Percentiles rank a stretch among this genome's conserved stretches.
phyloP scores from a whole-genome alignment of 1,284 basidiomycete genomes.

The Irpex sp. region DNA sequence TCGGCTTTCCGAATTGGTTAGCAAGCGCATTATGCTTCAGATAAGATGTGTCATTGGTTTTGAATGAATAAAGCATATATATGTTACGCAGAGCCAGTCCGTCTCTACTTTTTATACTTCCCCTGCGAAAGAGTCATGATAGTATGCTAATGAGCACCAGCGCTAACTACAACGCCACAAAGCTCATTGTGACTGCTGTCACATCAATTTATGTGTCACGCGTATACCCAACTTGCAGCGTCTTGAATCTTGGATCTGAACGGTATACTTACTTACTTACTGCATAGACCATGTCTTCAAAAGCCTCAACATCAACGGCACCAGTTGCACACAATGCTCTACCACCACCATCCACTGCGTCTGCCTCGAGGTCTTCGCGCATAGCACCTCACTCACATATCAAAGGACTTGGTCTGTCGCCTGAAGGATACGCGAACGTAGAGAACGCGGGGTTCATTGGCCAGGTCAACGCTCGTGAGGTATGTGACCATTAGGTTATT shows the following conservation, averaged over 20 bases:
- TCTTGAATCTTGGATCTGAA: not conserved
- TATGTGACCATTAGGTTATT: conserved; percentile 27
- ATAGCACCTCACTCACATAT: conserved; percentile 94
- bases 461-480: conserved; percentile 89
- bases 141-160: too few relatives aligned
- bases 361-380: conserved; percentile 72
- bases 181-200: not conserved
- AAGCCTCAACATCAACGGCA: conserved; percentile 35
- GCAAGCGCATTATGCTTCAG: too few relatives aligned
- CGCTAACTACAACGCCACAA: not conserved
- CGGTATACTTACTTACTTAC: not conserved
- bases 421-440: conserved; percentile 77
- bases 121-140: too few relatives aligned
- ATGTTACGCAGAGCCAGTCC: too few relatives aligned
- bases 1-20: too few relatives aligned
- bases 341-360: conserved; percentile 57
- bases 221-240: not conserved
- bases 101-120: too few relatives aligned
- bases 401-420: conserved; percentile 89
- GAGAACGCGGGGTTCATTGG: conserved; percentile 90
- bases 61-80: too few relatives aligned
- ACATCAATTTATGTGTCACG: not conserved
- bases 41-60: too few relatives aligned
- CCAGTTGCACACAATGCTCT: conserved; percentile 71
- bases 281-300: conserved; percentile 7